These are phyloP conservation scores for Cladorrhinum sp. DNA, from an alignment of 2,329 filamentous ascomycete species.

Conservation along the genomic window DNA sequence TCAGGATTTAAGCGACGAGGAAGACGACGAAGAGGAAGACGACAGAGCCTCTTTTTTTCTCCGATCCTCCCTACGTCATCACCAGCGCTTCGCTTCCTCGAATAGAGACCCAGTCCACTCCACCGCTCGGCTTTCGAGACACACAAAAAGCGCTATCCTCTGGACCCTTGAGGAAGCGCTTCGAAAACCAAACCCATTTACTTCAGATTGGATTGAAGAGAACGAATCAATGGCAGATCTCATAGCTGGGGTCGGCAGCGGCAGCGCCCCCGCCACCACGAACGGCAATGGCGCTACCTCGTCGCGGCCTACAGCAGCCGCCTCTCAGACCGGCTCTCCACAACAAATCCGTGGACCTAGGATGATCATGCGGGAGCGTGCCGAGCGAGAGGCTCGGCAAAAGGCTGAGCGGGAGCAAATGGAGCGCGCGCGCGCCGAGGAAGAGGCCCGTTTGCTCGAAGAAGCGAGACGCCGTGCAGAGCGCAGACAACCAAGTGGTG, in stretches of 20 bases:
- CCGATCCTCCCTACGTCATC: constrained; percentile 19
- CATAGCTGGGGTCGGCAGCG: constrained; percentile 41
- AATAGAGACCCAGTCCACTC: constrained; percentile 43
- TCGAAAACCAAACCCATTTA: constrained; percentile 77
- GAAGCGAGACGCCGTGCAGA: constrained; percentile 56
- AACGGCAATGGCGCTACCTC: constrained; percentile 52
- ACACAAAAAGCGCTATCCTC: constrained; percentile 85
- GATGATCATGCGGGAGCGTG: constrained; percentile 86
- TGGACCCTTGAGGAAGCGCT: constrained; percentile 90
- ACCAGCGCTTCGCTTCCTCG: constrained; percentile 32
- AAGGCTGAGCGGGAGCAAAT: constrained; percentile 64
- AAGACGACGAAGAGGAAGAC: constrained; percentile 38
- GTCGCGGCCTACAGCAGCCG: constrained; percentile 46
- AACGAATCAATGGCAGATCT: constrained; percentile 91
- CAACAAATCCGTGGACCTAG: constrained; percentile 76
- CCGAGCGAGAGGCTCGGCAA: constrained; percentile 69
- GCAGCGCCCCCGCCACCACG: constrained; percentile 51
- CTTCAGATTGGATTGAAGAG: constrained; percentile 79
- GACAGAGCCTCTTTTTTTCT: constrained; percentile 34
- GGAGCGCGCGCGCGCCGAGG: constrained; percentile 57
- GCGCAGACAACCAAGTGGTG: constrained; percentile 55
- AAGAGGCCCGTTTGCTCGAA: constrained; percentile 53
- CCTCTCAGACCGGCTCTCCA: constrained; percentile 53
- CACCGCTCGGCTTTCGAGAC: constrained; percentile 67
- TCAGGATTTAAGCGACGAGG: constrained; percentile 48